These are phyloP conservation scores for Cercospora nicotianae DNA, from an alignment of 2,329 filamentous ascomycete genomes.

Conservation along the genomic window DNA sequence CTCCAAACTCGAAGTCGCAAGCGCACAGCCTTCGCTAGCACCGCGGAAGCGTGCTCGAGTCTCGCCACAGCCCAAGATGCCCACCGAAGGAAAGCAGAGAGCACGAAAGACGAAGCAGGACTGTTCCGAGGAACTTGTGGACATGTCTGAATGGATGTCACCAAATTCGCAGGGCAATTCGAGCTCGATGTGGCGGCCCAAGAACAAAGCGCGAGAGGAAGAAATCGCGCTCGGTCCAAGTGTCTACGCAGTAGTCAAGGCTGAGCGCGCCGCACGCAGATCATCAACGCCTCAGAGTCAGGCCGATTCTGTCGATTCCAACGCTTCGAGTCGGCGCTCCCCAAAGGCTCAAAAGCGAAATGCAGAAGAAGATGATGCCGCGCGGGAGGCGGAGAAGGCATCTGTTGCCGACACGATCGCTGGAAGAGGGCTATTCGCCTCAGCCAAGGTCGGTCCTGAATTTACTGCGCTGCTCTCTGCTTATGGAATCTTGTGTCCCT, in stretches of 20 bases:
- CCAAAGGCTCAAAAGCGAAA: neutral
- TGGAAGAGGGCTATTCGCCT: neutral
- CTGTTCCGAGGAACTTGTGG: neutral
- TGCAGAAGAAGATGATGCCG: neutral
- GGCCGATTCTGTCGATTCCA: neutral
- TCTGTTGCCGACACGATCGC: neutral
- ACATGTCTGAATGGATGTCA: neutral
- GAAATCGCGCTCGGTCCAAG: neutral
- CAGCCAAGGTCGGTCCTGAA: neutral
- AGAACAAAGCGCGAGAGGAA: slow-evolving; percentile 1
- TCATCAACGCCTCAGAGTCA: neutral
- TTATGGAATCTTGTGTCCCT: neutral
- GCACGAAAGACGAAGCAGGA: neutral
- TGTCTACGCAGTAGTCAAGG: neutral
- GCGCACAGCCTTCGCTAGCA: neutral
- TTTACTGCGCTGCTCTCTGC: neutral
- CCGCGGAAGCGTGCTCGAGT: neutral
- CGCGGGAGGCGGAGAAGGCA: neutral
- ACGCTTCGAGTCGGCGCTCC: neutral
- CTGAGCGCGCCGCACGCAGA: neutral
- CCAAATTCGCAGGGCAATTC: neutral
- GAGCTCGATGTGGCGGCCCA: slow-evolving; percentile 3
- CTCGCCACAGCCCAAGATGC: neutral
- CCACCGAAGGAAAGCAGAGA: neutral
- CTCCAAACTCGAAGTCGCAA: neutral